phyloP scores from a whole-genome alignment of 176 grass and related monocot species.

The Sorghum bicolor region DNA sequence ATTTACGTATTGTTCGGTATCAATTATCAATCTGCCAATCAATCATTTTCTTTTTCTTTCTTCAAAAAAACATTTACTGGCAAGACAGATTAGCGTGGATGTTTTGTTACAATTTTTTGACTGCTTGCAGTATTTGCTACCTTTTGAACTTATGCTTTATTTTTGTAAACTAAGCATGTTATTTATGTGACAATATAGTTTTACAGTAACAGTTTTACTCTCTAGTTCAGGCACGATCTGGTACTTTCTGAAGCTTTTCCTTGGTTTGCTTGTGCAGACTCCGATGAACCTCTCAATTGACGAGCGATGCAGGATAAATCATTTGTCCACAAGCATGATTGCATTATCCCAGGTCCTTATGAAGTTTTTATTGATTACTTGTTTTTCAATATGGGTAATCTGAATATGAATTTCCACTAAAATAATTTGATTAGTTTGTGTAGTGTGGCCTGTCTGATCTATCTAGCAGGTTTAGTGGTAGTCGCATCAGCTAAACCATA shows the following conservation, averaged over 20 bases:
- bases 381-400: not conserved
- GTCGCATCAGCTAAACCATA: not conserved
- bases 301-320: conserved; percentile 86
- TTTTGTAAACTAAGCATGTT: not conserved
- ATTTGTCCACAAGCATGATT: conserved; percentile 69
- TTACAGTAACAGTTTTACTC: not conserved
- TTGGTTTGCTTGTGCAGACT: conserved; percentile 61
- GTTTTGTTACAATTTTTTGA: not conserved
- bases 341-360: conserved; percentile 59
- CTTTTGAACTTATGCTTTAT: not conserved
- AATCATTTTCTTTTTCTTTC: conserved; percentile 17
- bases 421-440: not conserved
- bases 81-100: not conserved
- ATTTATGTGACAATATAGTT: not conserved
- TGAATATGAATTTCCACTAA: not conserved
- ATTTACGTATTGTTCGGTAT: not conserved
- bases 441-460: not conserved
- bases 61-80: not conserved
- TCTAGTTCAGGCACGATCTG: not conserved
- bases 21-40: not conserved
- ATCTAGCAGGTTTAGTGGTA: conserved; percentile 2
- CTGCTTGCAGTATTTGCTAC: not conserved
- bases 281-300: conserved; percentile 49
- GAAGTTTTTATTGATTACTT: not conserved
- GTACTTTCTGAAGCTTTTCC: not conserved